These are phyloP conservation scores for Erythrophleum ivorense DNA, from an alignment of 331 rosid genomes.

Conservation along the genomic window DNA sequence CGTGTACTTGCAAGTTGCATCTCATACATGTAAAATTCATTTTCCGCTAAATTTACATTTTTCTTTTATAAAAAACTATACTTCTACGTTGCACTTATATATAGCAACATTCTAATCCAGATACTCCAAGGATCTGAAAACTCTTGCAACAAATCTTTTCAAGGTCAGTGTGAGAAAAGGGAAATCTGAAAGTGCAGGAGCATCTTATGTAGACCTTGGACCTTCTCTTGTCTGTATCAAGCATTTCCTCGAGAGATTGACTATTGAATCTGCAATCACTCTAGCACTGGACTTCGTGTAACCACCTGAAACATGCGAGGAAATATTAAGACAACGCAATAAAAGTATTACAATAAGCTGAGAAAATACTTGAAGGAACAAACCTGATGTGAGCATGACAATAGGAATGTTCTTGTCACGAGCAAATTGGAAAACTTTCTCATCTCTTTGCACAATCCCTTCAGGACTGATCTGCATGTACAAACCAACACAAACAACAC, in stretches of 20 bases:
- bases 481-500: slow-evolving; percentile 30
- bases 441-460: slow-evolving; percentile 82
- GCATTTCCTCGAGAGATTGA: slow-evolving; percentile 69
- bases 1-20: not conserved
- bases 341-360: not conserved
- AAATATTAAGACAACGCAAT: slow-evolving; percentile 22
- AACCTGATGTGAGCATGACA: slow-evolving; percentile 97
- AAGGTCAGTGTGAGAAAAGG: not conserved
- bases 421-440: slow-evolving; percentile 87
- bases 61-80: not conserved
- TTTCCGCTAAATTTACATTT: not conserved
- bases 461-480: slow-evolving; percentile 80
- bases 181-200: slow-evolving; percentile 17
- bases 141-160: slow-evolving; percentile 3
- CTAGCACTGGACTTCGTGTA: slow-evolving; percentile 92
- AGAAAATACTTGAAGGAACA: slow-evolving; percentile 14
- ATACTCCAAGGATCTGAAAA: slow-evolving; percentile 19
- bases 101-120: slow-evolving; percentile 28
- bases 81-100: slow-evolving; percentile 9
- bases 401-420: slow-evolving; percentile 77
- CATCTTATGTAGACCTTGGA: slow-evolving; percentile 36
- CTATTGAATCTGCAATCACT: slow-evolving; percentile 86
- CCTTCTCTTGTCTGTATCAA: slow-evolving; percentile 57
- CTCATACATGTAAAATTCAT: not conserved
- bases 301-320: slow-evolving; percentile 71